These are phyloP conservation scores for Cyberlindnera saturnus DNA, from an alignment of 805 yeast genomes.

Conservation along the genomic window DNA sequence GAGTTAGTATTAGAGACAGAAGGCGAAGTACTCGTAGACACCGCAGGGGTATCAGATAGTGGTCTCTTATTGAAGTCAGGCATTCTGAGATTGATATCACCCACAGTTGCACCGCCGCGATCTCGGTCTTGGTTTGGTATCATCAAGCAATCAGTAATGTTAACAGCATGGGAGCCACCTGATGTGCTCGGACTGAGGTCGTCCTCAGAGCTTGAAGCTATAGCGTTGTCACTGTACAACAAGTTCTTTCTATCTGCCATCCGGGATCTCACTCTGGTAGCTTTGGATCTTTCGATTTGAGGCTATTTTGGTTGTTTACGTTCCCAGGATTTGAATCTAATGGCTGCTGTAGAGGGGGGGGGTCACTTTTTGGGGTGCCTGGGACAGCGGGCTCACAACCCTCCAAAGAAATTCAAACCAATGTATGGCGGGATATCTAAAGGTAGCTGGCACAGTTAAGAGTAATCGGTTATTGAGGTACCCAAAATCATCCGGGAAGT, in stretches of 20 bases:
- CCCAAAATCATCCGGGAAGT: no score
- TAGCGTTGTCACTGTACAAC: conserved; percentile 17
- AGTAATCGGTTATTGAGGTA: no score
- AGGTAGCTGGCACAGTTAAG: no score
- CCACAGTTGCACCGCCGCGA: background rate
- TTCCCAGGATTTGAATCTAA: no score
- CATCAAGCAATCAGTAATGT: conserved; percentile 1
- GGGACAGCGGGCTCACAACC: no score
- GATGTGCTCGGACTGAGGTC: conserved; percentile 14
- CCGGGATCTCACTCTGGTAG: no score
- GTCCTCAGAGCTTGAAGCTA: conserved; percentile 21
- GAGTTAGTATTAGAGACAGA: conserved; percentile 23
- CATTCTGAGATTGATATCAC: background rate
- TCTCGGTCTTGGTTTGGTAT: background rate
- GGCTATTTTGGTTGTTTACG: no score
- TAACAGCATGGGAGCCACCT: conserved; percentile 2
- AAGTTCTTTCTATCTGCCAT: background rate
- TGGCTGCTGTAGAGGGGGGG: no score
- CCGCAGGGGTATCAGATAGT: conserved; percentile 67
- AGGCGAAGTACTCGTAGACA: conserved; percentile 54
- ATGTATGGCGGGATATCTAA: no score
- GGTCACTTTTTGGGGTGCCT: no score
- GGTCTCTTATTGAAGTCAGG: conserved; percentile 67
- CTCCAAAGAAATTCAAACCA: no score
- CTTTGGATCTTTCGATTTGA: no score